Evolutionary conservation across 176 grass and related monocot species (phyloP).

Genomic region (Eleusine coracana): DNA sequence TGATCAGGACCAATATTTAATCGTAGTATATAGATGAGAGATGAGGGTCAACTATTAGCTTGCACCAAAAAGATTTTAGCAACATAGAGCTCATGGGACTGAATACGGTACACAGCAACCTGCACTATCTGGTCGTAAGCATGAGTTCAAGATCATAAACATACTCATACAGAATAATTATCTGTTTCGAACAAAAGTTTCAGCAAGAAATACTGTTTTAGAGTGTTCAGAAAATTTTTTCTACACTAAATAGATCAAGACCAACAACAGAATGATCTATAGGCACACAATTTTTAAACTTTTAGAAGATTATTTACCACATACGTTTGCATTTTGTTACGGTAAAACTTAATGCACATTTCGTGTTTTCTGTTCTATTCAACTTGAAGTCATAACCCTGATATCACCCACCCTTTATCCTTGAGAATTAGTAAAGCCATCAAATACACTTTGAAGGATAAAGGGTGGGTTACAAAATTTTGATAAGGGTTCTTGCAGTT

Average conservation of each 20-base stretch:
- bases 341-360: neutral
- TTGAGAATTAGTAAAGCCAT: slow-evolving; percentile 8
- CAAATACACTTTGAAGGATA: neutral
- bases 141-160: neutral
- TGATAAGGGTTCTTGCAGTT: neutral
- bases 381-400: neutral
- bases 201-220: neutral
- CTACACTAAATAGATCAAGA: slow-evolving; percentile 1
- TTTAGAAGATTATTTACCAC: neutral
- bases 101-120: no score
- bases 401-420: no score
- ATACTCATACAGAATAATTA: neutral
- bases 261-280: neutral
- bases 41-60: neutral
- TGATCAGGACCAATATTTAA: neutral
- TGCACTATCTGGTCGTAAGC: neutral
- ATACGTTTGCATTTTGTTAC: neutral
- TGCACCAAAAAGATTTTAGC: neutral
- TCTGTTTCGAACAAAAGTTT: neutral
- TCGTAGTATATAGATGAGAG: neutral
- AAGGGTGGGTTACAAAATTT: neutral
- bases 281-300: neutral
- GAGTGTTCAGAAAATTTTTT: neutral
- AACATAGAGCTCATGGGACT: neutral
- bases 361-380: neutral